Conservation (phyloP, 2,329 filamentous ascomycete genomes). For the Aspergillus piperis region DNA sequence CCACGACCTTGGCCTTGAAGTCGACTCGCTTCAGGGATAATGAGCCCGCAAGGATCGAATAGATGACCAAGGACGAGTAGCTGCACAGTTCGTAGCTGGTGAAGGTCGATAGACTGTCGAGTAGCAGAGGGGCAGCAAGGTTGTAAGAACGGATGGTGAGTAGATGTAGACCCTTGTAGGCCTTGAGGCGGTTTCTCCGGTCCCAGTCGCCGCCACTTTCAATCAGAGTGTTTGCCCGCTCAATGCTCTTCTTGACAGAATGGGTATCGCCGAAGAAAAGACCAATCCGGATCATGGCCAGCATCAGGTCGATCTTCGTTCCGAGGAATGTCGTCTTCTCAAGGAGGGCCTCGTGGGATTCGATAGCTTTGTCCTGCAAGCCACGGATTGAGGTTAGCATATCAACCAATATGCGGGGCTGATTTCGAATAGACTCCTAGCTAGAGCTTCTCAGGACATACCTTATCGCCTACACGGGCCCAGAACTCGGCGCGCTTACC, state of each 20-base stretch:
- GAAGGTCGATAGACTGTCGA: constrained; percentile 96
- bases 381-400: constrained; percentile 4
- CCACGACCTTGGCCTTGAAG: constrained; percentile 98
- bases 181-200: constrained; percentile 95
- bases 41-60: constrained; percentile 91
- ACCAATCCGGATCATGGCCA: constrained; percentile 92
- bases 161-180: constrained; percentile 92
- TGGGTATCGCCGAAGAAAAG: constrained; percentile 94
- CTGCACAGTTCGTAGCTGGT: constrained; percentile 98
- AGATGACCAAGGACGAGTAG: constrained; percentile 91
- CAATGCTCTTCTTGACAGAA: constrained; percentile 90
- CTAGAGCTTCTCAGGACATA: constrained; percentile 39
- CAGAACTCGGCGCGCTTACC: constrained; percentile 96
- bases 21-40: constrained; percentile 94
- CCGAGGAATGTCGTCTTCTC: constrained; percentile 97
- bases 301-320: constrained; percentile 94
- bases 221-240: constrained; percentile 84
- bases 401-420: background rate
- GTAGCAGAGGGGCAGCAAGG: constrained; percentile 83
- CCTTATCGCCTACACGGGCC: constrained; percentile 95
- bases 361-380: constrained; percentile 83
- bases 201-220: constrained; percentile 98
- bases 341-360: constrained; percentile 87
- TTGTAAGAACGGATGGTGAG: constrained; percentile 91
- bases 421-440: background rate